phyloP scores from a whole-genome alignment of 2,329 filamentous ascomycete species.

The Paracoccidioides brasiliensis region DNA sequence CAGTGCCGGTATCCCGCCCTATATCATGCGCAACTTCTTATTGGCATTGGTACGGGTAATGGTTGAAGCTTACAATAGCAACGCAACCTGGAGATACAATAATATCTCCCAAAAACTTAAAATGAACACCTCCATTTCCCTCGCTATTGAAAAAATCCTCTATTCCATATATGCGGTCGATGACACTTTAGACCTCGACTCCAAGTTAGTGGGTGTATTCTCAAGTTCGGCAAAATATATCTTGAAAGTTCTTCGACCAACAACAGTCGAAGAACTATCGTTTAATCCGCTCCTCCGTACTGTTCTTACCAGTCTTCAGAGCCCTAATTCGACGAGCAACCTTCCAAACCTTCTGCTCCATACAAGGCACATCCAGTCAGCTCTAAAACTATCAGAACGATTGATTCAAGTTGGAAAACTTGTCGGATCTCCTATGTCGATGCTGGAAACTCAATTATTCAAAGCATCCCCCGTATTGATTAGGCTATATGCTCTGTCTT shows the following conservation, averaged over 20 bases:
- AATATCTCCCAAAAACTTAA: slow-evolving; percentile 53
- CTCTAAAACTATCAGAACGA: slow-evolving; percentile 53
- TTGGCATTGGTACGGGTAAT: slow-evolving; percentile 60
- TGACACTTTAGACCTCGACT: slow-evolving; percentile 36
- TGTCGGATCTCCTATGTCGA: slow-evolving; percentile 48
- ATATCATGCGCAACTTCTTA: slow-evolving; percentile 58
- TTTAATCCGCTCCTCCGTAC: slow-evolving; percentile 65
- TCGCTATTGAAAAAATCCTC: slow-evolving; percentile 58
- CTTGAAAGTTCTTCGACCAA: slow-evolving; percentile 61
- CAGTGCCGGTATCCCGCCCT: slow-evolving; percentile 64
- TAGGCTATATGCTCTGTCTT: slow-evolving; percentile 58
- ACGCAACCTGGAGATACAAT: slow-evolving; percentile 71
- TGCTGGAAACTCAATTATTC: slow-evolving; percentile 67
- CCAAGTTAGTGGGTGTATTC: slow-evolving; percentile 50
- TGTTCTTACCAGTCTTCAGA: slow-evolving; percentile 49
- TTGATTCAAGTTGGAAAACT: slow-evolving; percentile 58
- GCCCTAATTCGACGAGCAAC: slow-evolving; percentile 50
- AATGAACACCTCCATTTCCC: slow-evolving; percentile 55
- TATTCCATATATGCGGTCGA: slow-evolving; percentile 63
- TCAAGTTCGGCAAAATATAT: slow-evolving; percentile 63
- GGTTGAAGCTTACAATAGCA: slow-evolving; percentile 75
- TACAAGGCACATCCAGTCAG: slow-evolving; percentile 49
- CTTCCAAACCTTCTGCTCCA: slow-evolving; percentile 42
- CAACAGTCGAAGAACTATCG: slow-evolving; percentile 54
- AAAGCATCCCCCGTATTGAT: slow-evolving; percentile 65